These are phyloP conservation scores for Beta vulgaris DNA, from an alignment of 148 eudicot species.

Conservation along the genomic window DNA sequence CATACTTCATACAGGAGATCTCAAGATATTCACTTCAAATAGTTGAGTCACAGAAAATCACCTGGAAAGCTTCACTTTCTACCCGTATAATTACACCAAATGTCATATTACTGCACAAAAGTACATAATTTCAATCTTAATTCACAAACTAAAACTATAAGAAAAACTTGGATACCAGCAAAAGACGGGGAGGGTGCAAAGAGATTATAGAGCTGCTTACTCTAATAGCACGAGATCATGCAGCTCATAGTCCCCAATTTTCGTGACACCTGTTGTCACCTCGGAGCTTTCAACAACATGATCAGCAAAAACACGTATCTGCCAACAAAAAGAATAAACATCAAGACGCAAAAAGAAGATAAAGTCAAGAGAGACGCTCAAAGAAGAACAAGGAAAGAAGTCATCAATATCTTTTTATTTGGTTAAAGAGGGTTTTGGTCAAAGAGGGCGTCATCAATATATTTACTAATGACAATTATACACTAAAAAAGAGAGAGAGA, in stretches of 20 bases:
- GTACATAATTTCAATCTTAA: background rate
- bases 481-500: background rate
- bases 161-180: background rate
- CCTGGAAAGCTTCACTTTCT: constrained; percentile 98
- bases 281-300: constrained; percentile 98
- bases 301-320: constrained; percentile 93
- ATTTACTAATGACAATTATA: background rate
- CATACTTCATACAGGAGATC: constrained; percentile 12
- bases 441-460: too few species aligned
- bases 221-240: constrained; percentile 95
- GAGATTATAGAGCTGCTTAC: constrained; percentile 44
- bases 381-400: background rate
- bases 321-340: constrained; percentile 12
- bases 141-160: background rate
- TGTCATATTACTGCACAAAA: constrained; percentile 65
- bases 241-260: constrained; percentile 92
- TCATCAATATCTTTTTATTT: too few species aligned
- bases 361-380: background rate
- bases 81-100: constrained; percentile 98
- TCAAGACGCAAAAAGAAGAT: background rate
- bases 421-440: too few species aligned
- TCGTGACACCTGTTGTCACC: constrained; percentile 89
- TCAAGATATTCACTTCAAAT: constrained; percentile 8
- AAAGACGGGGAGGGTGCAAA: background rate
- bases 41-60: constrained; percentile 22